Conservation (phyloP, 257 asterid species). For the Echium plantagineum region DNA sequence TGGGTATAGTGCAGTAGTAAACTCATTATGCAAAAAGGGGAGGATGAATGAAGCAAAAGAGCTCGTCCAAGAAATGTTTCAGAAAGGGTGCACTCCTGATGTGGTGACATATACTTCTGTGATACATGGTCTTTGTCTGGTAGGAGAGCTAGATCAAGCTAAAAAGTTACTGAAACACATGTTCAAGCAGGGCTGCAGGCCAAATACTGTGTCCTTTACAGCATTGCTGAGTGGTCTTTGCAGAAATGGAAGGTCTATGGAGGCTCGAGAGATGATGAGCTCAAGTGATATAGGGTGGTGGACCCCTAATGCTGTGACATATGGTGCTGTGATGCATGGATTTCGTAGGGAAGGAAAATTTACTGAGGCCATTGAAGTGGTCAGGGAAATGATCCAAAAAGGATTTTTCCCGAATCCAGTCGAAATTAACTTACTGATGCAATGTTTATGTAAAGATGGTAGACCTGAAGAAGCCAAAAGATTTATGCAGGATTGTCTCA, state of each 20-base stretch:
- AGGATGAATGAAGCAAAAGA: conserved; percentile 60
- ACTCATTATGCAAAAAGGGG: conserved; percentile 61
- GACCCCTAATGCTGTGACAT: conserved; percentile 77
- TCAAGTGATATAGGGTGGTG: conserved; percentile 74
- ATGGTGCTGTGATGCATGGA: conserved; percentile 77
- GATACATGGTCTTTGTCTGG: conserved; percentile 55
- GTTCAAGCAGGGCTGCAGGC: conserved; percentile 78
- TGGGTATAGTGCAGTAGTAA: conserved; percentile 60
- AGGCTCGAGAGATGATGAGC: conserved; percentile 82
- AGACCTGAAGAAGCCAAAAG: conserved; percentile 44
- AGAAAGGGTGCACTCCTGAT: conserved; percentile 69
- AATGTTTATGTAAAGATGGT: conserved; percentile 49
- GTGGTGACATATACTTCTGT: conserved; percentile 90
- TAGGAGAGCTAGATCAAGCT: conserved; percentile 60
- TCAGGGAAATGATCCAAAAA: conserved; percentile 60
- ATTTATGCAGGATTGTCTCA: conserved; percentile 66
- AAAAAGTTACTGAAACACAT: conserved; percentile 66
- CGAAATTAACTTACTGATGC: conserved; percentile 76
- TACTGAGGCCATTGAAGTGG: conserved; percentile 59
- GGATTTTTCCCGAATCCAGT: conserved; percentile 73
- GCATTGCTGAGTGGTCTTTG: conserved; percentile 77
- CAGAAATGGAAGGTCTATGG: conserved; percentile 48
- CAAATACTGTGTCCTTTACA: conserved; percentile 74
- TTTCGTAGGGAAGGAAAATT: conserved; percentile 84
- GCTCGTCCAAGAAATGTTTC: conserved; percentile 66